phyloP scores from a whole-genome alignment of 1,139 yeast species.

The Yamadazyma diddensiae region DNA sequence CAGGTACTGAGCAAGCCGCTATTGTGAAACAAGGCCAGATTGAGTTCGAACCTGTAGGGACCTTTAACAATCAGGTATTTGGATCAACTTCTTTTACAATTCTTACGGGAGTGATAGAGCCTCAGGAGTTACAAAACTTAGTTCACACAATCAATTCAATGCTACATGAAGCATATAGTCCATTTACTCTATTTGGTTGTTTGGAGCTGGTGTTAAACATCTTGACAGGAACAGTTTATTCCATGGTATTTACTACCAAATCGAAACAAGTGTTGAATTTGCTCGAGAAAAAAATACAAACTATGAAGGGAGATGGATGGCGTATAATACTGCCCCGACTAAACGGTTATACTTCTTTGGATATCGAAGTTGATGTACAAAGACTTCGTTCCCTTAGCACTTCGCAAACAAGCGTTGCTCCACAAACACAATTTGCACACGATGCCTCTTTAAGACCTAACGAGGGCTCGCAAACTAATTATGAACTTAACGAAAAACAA shows the following conservation, averaged over 20 bases:
- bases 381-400: no score
- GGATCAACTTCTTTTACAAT: conserved; percentile 59
- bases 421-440: no score
- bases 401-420: no score
- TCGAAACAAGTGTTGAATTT: conserved; percentile 25
- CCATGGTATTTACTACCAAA: conserved; percentile 17
- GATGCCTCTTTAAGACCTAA: no score
- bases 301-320: conserved; percentile 3
- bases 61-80: conserved; percentile 37
- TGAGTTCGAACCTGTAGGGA: conserved; percentile 36
- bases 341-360: conserved; percentile 57
- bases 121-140: conserved; percentile 37
- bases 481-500: no score
- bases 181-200: conserved; percentile 29
- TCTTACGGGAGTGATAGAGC: conserved; percentile 35
- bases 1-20: conserved; percentile 73
- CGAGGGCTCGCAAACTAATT: no score
- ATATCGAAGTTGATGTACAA: conserved; percentile 5
- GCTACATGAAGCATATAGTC: conserved; percentile 41
- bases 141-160: conserved; percentile 43
- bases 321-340: conserved; percentile 50
- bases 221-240: conserved; percentile 39
- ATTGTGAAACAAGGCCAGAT: conserved; percentile 16
- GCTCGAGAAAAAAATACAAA: conserved; percentile 33
- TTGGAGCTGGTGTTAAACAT: conserved; percentile 44